A percentile compares a stretch with the other conserved stretches of the same genome.
phyloP scores from a whole-genome alignment of 257 asterid genomes.

The Catharanthus roseus region DNA sequence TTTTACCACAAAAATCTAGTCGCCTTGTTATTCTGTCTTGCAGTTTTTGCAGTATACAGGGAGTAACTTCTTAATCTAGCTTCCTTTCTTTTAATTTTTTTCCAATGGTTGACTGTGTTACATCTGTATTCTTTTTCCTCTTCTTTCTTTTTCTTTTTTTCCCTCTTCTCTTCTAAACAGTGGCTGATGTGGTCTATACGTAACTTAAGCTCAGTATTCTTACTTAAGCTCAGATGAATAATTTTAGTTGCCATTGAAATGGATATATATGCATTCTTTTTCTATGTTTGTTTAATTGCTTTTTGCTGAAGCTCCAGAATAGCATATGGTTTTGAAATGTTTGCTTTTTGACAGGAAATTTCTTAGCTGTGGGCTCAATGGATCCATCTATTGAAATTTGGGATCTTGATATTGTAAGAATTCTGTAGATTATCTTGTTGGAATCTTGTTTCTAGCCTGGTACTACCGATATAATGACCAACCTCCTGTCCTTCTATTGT shows the following conservation, averaged over 20 bases:
- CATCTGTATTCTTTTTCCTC: too few relatives aligned
- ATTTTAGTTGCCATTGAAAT: too few relatives aligned
- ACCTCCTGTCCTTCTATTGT: constrained; percentile 7
- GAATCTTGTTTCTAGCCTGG: neutral
- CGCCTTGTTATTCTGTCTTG: neutral
- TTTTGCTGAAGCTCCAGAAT: neutral
- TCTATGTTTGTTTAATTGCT: neutral
- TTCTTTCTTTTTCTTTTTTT: too few relatives aligned
- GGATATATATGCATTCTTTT: neutral
- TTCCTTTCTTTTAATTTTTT: neutral
- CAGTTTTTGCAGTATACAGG: neutral
- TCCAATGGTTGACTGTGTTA: neutral
- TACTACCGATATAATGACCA: neutral
- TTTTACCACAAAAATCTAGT: neutral
- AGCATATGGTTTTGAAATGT: neutral
- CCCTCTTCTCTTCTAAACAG: too few relatives aligned
- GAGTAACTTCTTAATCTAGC: neutral
- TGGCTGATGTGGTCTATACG: too few relatives aligned
- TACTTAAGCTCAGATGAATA: too few relatives aligned
- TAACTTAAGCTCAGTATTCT: too few relatives aligned
- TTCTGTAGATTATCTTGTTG: constrained; percentile 1
- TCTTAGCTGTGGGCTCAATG: constrained; percentile 87
- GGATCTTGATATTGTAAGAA: constrained; percentile 89
- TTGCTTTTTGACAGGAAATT: constrained; percentile 55
- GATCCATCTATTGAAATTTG: constrained; percentile 89